Percentiles rank a stretch among this genome's conserved stretches.
Conservation (phyloP, 2,329 filamentous ascomycete species). For the Coniochaeta sp. region DNA sequence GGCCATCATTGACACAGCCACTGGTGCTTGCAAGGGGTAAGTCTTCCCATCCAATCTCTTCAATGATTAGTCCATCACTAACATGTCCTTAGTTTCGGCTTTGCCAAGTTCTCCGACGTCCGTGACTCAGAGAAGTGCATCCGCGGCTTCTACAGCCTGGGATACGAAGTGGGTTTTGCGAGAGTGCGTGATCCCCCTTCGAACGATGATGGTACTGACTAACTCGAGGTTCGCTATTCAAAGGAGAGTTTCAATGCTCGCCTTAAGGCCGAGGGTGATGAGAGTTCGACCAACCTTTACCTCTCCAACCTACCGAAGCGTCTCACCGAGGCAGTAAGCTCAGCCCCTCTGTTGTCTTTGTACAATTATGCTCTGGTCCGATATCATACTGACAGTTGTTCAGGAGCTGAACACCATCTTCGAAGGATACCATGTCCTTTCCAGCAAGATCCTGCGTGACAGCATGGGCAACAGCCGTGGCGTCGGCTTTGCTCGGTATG, state of each 20-base stretch:
- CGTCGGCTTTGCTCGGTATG: slow-evolving; percentile 92
- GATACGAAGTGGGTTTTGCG: slow-evolving; percentile 97
- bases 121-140: slow-evolving; percentile 93
- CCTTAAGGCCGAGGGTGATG: slow-evolving; percentile 92
- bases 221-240: slow-evolving; percentile 3
- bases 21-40: slow-evolving; percentile 93
- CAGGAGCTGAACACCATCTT: slow-evolving; percentile 75
- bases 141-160: slow-evolving; percentile 85
- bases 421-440: slow-evolving; percentile 74
- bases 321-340: slow-evolving; percentile 78
- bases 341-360: not conserved
- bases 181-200: slow-evolving; percentile 50
- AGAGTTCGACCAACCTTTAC: slow-evolving; percentile 87
- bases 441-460: slow-evolving; percentile 91
- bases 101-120: slow-evolving; percentile 88
- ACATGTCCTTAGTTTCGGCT: slow-evolving; percentile 68
- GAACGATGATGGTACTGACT: slow-evolving; percentile 5
- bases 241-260: slow-evolving; percentile 97
- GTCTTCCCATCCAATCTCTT: slow-evolving; percentile 18
- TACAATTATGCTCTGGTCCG: slow-evolving; percentile 1
- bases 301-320: slow-evolving; percentile 93
- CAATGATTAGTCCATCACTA: slow-evolving; percentile 17
- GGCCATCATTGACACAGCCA: slow-evolving; percentile 93
- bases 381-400: slow-evolving; percentile 11
- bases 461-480: slow-evolving; percentile 88